phyloP scores from a whole-genome alignment of 2,329 filamentous ascomycete genomes.

The Fusarium incarnatum region DNA sequence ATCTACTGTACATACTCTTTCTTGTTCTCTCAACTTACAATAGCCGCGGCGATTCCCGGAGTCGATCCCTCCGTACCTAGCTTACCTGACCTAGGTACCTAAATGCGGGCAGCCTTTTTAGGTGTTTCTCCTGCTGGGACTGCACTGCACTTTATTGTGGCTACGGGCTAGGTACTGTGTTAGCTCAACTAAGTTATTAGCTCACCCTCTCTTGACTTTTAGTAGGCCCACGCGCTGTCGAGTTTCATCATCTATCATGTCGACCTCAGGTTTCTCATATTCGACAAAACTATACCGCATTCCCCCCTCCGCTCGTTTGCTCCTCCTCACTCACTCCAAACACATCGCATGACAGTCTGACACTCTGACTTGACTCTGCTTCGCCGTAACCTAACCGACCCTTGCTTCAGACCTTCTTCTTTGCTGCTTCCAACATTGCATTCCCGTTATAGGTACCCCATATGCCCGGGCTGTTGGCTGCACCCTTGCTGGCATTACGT shows the following conservation, averaged over 20 bases:
- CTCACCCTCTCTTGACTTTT: not conserved
- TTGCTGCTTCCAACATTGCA: not conserved
- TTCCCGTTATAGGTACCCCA: not conserved
- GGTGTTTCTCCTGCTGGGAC: constrained; percentile 1
- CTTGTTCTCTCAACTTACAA: not conserved
- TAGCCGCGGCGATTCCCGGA: constrained; percentile 31
- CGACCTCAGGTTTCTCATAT: constrained; percentile 23
- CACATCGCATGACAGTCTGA: constrained; percentile 8
- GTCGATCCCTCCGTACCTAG: constrained; percentile 13
- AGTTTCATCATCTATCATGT: constrained; percentile 39
- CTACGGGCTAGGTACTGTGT: not conserved
- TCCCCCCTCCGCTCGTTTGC: not conserved
- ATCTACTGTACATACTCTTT: constrained; percentile 10
- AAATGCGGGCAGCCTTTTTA: constrained; percentile 28
- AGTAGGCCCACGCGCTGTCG: constrained; percentile 3
- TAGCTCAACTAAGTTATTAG: not conserved
- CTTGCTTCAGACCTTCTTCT: constrained; percentile 7
- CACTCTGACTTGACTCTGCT: constrained; percentile 16
- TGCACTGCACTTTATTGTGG: not conserved
- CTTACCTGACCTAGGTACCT: not conserved
- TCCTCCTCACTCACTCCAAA: not conserved
- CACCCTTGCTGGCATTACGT: constrained; percentile 30
- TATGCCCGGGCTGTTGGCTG: not conserved
- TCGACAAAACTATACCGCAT: constrained; percentile 11
- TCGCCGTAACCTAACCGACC: constrained; percentile 7